Base-by-base conservation (phyloP, 1,284 basidiomycete genomes). In the Lentinula novae-zelandiae region DNA sequence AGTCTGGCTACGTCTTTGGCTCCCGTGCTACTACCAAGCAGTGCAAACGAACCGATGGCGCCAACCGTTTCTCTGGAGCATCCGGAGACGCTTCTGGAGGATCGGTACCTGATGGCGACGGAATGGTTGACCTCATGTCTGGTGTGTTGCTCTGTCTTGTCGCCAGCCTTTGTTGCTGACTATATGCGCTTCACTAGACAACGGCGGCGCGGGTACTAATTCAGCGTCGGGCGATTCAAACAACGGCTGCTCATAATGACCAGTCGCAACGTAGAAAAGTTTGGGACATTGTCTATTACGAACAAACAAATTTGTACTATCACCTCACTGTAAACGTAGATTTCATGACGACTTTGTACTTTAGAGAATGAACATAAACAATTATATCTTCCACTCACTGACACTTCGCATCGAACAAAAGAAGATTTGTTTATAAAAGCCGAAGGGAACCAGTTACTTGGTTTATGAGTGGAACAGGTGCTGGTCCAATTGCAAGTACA, bases 401-500 rank as follows among this genome's bases (percentile, higher is more conserved):
- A 3, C 22, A 27, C 22, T 27, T 27, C 22, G 27, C 27, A 27
- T 4, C 27, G 27, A 27, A 27, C 2, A 27, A 27, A 27, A 27
- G 27, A 27, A 27, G 27, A 3, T 27, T 55, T 58, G 12, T 12
- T 73, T 65, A 81, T 40, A 81, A 68, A 27, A 82, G 71, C 33
- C 92, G 90, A 63, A 98, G 82, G 67, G 92, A 87, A 8, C 93
- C 91, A 0, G 96, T 98, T 48, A 98, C 92, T 70, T 92, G 83
- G 75, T 98, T 95, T 66, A 98, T 80, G 50, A 97, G 70, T 38
- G 84, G 79, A 8, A 94, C 88, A 0, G 96, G 96, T 0, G 85
- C 95, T 79, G 82, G 96, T 12, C 97, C 97, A 64, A 98, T 91
- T 7, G 91, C 96, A n/a, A 98, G 83, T 1, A 98, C 93, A 4